Percentiles rank a stretch among this genome's conserved stretches.
Evolutionary conservation across 345 rosid genomes (phyloP).

Genomic region (Gossypium thurberi): DNA sequence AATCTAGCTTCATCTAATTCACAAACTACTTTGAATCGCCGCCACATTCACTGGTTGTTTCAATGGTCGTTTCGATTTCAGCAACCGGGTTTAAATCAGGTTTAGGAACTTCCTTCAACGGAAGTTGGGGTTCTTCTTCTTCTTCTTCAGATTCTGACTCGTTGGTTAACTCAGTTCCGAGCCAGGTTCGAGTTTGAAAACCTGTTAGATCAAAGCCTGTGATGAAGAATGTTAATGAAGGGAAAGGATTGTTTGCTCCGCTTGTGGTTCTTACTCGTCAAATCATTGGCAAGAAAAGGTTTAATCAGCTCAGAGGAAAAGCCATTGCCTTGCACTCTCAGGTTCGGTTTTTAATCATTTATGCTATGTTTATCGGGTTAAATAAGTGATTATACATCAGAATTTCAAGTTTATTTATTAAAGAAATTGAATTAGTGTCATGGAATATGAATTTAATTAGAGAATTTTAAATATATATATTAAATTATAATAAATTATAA

Average conservation of each 20-base stretch:
- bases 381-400: too few species aligned
- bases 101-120: conserved; percentile 1
- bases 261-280: conserved; percentile 63
- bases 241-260: conserved; percentile 89
- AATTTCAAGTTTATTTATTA: too few species aligned
- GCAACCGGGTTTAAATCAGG: conserved; percentile 13
- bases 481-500: too few species aligned
- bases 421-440: too few species aligned
- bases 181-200: conserved; percentile 35
- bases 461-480: too few species aligned
- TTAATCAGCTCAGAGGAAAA: conserved; percentile 91
- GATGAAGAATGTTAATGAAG: conserved; percentile 93
- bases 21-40: too few species aligned
- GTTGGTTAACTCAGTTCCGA: conserved; percentile 28
- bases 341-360: conserved; percentile 28
- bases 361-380: too few species aligned
- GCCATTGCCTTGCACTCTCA: conserved; percentile 96
- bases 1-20: too few species aligned
- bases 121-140: background rate
- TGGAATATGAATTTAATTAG: too few species aligned
- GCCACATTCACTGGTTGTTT: background rate
- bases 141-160: background rate
- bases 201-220: conserved; percentile 44
- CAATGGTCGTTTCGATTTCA: conserved; percentile 6
- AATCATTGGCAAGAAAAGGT: conserved; percentile 68